Percentiles rank a stretch among this genome's conserved stretches.
phyloP scores from a whole-genome alignment of 495 filamentous ascomycete species.

The Sordaria brevicollis region DNA sequence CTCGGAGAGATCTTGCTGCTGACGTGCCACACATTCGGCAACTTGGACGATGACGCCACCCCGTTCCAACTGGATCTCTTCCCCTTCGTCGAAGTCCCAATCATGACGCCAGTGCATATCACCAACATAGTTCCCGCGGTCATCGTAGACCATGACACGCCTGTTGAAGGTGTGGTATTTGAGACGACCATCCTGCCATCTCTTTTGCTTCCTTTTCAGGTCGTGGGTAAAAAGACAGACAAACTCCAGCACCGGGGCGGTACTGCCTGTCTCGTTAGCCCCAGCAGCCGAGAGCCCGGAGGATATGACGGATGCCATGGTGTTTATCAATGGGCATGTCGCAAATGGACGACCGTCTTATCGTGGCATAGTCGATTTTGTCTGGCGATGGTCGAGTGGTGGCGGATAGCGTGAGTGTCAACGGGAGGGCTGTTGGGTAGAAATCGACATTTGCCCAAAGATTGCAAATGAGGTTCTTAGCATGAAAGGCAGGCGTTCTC shows the following conservation, averaged over 20 bases:
- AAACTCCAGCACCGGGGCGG: conserved; percentile 65
- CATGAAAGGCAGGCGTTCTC: not conserved
- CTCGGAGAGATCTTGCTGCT: conserved; percentile 65
- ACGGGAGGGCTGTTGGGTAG: not conserved
- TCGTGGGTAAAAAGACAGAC: conserved; percentile 81
- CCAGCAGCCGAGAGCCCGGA: conserved; percentile 3
- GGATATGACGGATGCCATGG: conserved; percentile 12
- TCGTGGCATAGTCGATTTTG: not conserved
- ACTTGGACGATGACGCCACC: conserved; percentile 68
- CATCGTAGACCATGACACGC: conserved; percentile 84
- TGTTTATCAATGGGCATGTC: not conserved
- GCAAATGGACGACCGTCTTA: not conserved
- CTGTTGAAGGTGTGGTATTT: conserved; percentile 87
- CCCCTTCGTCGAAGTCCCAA: conserved; percentile 57
- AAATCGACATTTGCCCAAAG: not conserved
- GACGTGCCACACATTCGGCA: conserved; percentile 57
- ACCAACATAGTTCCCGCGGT: conserved; percentile 65
- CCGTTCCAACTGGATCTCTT: conserved; percentile 72
- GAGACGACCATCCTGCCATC: conserved; percentile 86
- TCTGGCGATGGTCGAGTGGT: conserved; percentile 1
- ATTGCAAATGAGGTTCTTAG: not conserved
- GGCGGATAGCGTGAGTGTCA: not conserved
- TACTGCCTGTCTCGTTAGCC: conserved; percentile 5
- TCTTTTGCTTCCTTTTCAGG: conserved; percentile 73
- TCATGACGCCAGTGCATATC: conserved; percentile 72